Evolutionary conservation across 768 basidiomycete genomes (phyloP), one percentile per base, ranked within the genome.

Genomic region (Macrolepiota fuliginosa): DNA sequence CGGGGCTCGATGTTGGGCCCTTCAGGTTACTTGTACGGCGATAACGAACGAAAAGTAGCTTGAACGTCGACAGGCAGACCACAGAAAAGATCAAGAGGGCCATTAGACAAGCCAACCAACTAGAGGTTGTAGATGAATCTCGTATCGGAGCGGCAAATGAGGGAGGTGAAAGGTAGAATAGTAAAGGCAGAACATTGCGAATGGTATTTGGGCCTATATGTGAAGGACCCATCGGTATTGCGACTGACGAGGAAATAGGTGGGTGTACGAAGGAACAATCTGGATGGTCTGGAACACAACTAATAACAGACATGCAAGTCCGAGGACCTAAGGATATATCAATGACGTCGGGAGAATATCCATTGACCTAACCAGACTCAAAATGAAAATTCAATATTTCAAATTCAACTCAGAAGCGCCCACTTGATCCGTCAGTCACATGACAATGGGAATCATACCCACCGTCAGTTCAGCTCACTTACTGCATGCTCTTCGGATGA

Each of bases 1-100:
- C 15, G n/a, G 19, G 40, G 9, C 27, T 15, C n/a, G 53, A 29
- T 19, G 45, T 3, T 12, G 60, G 60, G 10, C 60, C 53, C 29
- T 29, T 61, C 11, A 61, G 25, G 36, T 49, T 49, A 40, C 17
- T 61, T 5, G 15, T 39, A 2, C 25, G 53, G 46, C 60, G 60
- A 13, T 55, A 42, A n/a, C 54, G 60, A n/a, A 61, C 60, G 29
- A 61, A 61, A 36, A 54, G 32, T 5, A 61, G 22, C 36, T 61
- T 61, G 53, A 61, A 36, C 3, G 35, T 22, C 10, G 53, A 55
- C 24, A 61, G 19, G 36, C 60, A 55, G 29, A 61, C 25, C 19
- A 49, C 24, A 32, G 52, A 55, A 29, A 61, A 55, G 1, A 61
- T 49, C 45, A 61, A 49, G 4, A 61, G 59, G 17, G 40, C 35